These are phyloP conservation scores for Blepharisma japonicum DNA, from an alignment of 73 alveolate genomes.

Conservation along the genomic window DNA sequence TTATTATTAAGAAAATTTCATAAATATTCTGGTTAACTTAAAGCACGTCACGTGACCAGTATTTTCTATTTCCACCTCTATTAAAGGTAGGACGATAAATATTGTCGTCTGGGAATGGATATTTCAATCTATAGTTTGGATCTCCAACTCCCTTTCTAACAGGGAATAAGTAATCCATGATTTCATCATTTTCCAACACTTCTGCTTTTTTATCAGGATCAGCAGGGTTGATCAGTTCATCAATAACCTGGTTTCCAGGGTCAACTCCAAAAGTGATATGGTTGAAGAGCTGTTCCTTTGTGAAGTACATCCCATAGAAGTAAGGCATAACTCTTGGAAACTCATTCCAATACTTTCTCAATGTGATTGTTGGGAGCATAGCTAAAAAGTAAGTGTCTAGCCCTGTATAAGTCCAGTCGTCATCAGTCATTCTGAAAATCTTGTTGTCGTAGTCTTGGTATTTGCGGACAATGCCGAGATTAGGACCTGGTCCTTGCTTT, in stretches of 20 bases:
- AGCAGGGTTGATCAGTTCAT: neutral
- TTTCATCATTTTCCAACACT: neutral
- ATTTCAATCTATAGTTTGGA: neutral
- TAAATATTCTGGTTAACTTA: no score
- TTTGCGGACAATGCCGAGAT: neutral
- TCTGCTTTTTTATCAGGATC: constrained; percentile 1
- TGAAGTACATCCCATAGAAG: constrained; percentile 17
- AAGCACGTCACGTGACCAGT: constrained; percentile 22
- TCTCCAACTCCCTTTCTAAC: neutral
- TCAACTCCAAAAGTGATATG: constrained; percentile 27
- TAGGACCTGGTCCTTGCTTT: constrained; percentile 29
- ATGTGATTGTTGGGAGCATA: neutral
- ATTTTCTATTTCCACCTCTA: constrained; percentile 23
- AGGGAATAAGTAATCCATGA: constrained; percentile 13
- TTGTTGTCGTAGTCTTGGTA: constrained; percentile 20
- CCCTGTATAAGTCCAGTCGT: constrained; percentile 25
- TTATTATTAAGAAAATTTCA: no score
- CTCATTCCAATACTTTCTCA: constrained; percentile 29
- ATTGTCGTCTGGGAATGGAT: constrained; percentile 27
- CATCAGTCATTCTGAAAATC: constrained; percentile 12
- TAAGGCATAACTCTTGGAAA: constrained; percentile 24
- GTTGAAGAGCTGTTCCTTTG: constrained; percentile 31
- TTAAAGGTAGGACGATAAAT: constrained; percentile 24
- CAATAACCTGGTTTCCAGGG: constrained; percentile 18
- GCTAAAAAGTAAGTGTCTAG: neutral